Evolutionary conservation across 23 red algal genomes (phyloP), one percentile per base, ranked within the genome.

Genomic region (Gracilaria domingensis): DNA sequence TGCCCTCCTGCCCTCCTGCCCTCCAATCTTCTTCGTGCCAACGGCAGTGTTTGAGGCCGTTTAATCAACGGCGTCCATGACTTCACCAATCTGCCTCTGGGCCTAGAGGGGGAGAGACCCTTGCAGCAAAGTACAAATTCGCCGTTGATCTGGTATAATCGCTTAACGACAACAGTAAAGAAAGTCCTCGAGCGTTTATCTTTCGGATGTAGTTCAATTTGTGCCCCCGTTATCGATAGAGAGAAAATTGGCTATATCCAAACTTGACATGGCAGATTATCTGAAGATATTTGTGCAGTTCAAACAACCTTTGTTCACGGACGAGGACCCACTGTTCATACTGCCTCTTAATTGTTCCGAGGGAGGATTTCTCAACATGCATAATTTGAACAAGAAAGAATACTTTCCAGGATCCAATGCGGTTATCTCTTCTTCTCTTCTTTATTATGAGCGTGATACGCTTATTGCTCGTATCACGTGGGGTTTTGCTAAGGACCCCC

Each of bases 241-340:
- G 33, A 55, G 76, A 35, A 69, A 55, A 0, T 40, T 89, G 30
- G 86, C 86, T 25, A 89, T 89, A 64, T 57, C 86, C 33, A 77
- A 89, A 50, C 30, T 79, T n/a, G 21, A 36, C 18, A 77, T 89
- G 86, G 86, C 57, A 45, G 86, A 89, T 48, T 89, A 89, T 79
- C 37, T 67, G 17, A 89, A 89, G 86, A 42, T 89, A 51, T 80
- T 77, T 39, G 71, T 80, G 40, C 28, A 60, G 72, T 89, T 77
- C 54, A 80, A 80, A 61, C 21, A 9, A 12, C 67, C 67, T 44
- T 44, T 89, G 33, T 80, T 89, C 71, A 39, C 86, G 12, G 71
- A 58, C 72, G 40, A 89, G 29, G 72, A 89, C 47, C 72, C 71
- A 17, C 26, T 79, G 42, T 89, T 78, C 72, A 62, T 89, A 24